Percentiles rank a stretch among this genome's conserved stretches.
Conservation (phyloP, 164 flowering plant genomes). For the Macadamia tetraphylla region DNA sequence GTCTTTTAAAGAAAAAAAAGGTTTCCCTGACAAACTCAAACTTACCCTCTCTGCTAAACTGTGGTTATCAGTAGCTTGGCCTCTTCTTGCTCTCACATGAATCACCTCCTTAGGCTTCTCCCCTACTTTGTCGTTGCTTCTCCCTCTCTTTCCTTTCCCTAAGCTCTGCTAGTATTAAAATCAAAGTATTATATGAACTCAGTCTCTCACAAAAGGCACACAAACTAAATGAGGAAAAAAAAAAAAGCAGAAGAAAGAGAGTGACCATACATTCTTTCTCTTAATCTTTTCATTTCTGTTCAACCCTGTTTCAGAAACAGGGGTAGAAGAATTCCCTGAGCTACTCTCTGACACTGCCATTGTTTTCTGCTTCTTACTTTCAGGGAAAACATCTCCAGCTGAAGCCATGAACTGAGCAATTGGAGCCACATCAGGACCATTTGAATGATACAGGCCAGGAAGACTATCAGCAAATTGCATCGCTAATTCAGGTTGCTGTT, state of each 20-base stretch:
- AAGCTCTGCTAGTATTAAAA: slow-evolving; percentile 19
- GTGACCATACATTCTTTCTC: slow-evolving; percentile 19
- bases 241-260: not conserved
- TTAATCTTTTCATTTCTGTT: slow-evolving; percentile 8
- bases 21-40: not conserved
- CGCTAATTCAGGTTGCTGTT: slow-evolving; percentile 23
- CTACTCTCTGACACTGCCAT: slow-evolving; percentile 18
- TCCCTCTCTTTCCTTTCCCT: slow-evolving; percentile 36
- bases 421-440: slow-evolving; percentile 12
- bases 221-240: not conserved
- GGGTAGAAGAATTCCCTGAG: slow-evolving; percentile 20
- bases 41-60: slow-evolving; percentile 71
- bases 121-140: slow-evolving; percentile 19
- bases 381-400: slow-evolving; percentile 11
- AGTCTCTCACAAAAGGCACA: not conserved
- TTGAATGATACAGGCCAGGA: slow-evolving; percentile 1
- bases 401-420: slow-evolving; percentile 15
- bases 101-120: slow-evolving; percentile 53
- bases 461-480: slow-evolving; percentile 4
- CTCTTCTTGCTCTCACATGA: slow-evolving; percentile 72
- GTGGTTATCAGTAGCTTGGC: slow-evolving; percentile 75
- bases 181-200: not conserved
- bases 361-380: slow-evolving; percentile 22
- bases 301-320: slow-evolving; percentile 12
- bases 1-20: not conserved